Conservation (phyloP, 768 basidiomycete species). For the Mycena sanguinolenta region DNA sequence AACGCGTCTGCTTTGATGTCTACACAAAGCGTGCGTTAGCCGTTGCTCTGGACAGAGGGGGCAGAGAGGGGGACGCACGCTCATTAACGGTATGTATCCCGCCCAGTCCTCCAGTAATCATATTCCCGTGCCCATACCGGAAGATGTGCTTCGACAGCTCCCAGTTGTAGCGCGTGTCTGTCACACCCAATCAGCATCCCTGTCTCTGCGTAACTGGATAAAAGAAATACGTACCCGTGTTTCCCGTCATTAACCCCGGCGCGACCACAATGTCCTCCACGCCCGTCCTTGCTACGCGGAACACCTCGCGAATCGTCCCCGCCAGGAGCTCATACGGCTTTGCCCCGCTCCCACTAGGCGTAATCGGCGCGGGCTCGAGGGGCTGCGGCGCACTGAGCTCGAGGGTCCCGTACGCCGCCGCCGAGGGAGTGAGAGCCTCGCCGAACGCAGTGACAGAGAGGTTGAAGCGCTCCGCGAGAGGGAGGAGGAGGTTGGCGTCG, state of each 20-base stretch:
- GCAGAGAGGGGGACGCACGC: conserved; percentile 46
- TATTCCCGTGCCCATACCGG: conserved; percentile 58
- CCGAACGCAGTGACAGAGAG: conserved; percentile 58
- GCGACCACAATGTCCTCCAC: conserved; percentile 31
- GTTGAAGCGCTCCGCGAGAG: conserved; percentile 50
- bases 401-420: conserved; percentile 44
- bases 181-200: background rate
- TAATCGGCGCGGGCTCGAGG: conserved; percentile 63
- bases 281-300: conserved; percentile 43
- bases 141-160: conserved; percentile 56
- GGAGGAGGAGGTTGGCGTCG: conserved; percentile 46
- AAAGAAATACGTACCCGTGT: conserved; percentile 43
- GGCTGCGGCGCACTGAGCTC: conserved; percentile 52
- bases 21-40: background rate
- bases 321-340: conserved; percentile 49
- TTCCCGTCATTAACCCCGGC: conserved; percentile 52
- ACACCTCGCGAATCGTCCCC: conserved; percentile 56
- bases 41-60: background rate
- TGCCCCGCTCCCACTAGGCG: conserved; percentile 41
- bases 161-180: conserved; percentile 54
- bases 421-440: conserved; percentile 35
- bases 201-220: background rate
- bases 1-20: conserved; percentile 20
- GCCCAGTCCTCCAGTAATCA: conserved; percentile 30
- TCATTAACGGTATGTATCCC: conserved; percentile 65